Evolutionary conservation across 208 protist genomes (phyloP).

Genomic region (Acanthamoeba castellanii): DNA sequence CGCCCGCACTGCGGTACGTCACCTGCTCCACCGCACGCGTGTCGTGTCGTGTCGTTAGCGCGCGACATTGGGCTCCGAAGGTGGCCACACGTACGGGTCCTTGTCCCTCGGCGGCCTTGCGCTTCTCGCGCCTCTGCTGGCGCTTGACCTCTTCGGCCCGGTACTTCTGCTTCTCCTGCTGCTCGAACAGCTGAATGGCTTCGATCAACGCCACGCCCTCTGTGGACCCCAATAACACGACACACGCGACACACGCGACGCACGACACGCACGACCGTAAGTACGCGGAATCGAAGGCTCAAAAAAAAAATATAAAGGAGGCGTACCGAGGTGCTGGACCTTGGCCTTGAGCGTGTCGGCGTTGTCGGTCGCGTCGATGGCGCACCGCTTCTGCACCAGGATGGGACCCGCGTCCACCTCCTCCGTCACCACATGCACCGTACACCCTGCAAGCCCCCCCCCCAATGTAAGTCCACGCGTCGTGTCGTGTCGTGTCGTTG

Average conservation of each 20-base stretch:
- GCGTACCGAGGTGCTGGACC: conserved; percentile 73
- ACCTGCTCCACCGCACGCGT: background rate
- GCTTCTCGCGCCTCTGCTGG: background rate
- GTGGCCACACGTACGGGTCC: background rate
- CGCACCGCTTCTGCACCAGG: conserved; percentile 75
- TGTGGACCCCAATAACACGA: background rate
- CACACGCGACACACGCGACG: background rate
- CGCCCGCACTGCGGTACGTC: conserved; percentile 87
- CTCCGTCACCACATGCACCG: conserved; percentile 65
- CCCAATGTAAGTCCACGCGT: no score
- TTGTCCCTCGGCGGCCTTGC: background rate
- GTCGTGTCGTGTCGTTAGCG: background rate
- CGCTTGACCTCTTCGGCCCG: background rate
- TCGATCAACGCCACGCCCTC: conserved; percentile 74
- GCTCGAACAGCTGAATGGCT: conserved; percentile 72
- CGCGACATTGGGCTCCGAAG: background rate
- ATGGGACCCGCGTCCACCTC: conserved; percentile 74
- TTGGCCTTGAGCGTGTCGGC: conserved; percentile 73
- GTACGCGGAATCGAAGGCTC: background rate
- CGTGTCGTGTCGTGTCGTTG: background rate
- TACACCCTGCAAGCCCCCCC: background rate
- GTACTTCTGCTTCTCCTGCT: background rate
- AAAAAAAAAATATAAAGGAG: background rate
- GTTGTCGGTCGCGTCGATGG: conserved; percentile 23
- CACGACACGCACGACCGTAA: background rate